Percentiles rank a stretch among this genome's conserved stretches.
phyloP scores from a whole-genome alignment of 83 land plant species.

The Diphasiastrum complanatum region DNA sequence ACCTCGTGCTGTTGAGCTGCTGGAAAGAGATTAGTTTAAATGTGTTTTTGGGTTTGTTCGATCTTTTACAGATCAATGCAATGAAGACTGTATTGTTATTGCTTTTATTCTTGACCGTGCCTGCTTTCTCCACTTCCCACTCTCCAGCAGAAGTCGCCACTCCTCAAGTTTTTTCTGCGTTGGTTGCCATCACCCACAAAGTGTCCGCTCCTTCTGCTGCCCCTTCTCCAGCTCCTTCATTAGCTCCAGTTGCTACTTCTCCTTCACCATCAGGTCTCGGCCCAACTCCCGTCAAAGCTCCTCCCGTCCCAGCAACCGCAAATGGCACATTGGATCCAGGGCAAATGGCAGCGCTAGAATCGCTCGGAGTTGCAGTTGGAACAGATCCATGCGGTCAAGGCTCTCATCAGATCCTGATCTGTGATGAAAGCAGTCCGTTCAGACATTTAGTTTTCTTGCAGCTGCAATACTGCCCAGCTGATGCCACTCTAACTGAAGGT shows the following conservation, averaged over 20 bases:
- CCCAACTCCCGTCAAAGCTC: neutral
- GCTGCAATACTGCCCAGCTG: conserved; percentile 18
- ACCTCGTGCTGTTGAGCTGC: too few relatives aligned
- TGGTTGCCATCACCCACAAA: too few relatives aligned
- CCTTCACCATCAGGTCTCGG: neutral
- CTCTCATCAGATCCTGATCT: conserved; percentile 1
- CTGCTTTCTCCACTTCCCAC: too few relatives aligned
- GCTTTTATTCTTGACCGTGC: too few relatives aligned
- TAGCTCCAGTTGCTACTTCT: neutral
- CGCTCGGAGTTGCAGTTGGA: conserved; percentile 9
- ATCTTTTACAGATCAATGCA: too few relatives aligned
- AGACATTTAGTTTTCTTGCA: conserved; percentile 2
- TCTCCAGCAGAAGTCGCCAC: too few relatives aligned
- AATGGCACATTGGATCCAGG: conserved; percentile 14
- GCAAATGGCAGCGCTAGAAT: conserved; percentile 21
- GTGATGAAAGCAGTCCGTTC: conserved; percentile 15
- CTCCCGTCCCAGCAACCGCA: neutral
- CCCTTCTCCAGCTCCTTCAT: conserved; percentile 3
- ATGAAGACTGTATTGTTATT: too few relatives aligned
- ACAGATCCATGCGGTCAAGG: conserved; percentile 4
- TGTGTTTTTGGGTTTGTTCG: too few relatives aligned
- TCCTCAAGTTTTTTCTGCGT: too few relatives aligned
- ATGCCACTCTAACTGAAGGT: conserved; percentile 1
- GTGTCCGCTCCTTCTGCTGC: conserved; percentile 11
- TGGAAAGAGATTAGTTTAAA: too few relatives aligned